Percentiles rank a stretch among this genome's conserved stretches.
These are phyloP conservation scores for Digitaria exilis DNA, from an alignment of 202 grass and related monocot genomes.

Conservation along the genomic window DNA sequence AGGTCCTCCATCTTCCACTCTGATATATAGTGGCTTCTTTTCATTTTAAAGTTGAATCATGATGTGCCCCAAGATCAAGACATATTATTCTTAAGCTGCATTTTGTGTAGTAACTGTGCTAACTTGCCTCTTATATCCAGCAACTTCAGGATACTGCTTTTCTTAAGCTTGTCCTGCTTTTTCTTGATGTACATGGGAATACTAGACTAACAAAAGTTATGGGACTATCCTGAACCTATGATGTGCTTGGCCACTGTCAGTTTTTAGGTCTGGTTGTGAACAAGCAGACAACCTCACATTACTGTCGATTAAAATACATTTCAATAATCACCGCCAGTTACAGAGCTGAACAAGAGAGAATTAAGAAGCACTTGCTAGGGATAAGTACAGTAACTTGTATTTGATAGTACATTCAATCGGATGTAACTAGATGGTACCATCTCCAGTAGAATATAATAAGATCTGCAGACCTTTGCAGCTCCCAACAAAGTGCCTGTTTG, in stretches of 20 bases:
- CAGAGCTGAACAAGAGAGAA: neutral
- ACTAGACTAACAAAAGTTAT: conserved; percentile 26
- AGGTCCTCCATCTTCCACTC: no score
- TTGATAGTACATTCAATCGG: conserved; percentile 24
- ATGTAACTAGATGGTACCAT: conserved; percentile 27
- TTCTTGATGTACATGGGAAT: neutral
- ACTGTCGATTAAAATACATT: conserved; percentile 7
- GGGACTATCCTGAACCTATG: conserved; percentile 25
- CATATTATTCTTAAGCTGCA: no score
- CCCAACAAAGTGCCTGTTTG: conserved; percentile 34
- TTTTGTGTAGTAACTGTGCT: no score
- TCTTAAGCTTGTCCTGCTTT: no score
- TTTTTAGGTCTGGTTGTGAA: conserved; percentile 1
- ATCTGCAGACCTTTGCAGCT: conserved; percentile 34
- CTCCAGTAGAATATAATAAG: conserved; percentile 25
- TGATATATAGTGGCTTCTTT: no score
- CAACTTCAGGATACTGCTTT: no score
- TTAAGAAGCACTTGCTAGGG: conserved; percentile 40
- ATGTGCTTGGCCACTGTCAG: conserved; percentile 32
- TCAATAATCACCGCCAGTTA: conserved; percentile 5
- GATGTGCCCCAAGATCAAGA: no score
- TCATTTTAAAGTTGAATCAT: no score
- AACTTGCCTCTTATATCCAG: no score
- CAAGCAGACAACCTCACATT: neutral
- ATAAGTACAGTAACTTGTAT: conserved; percentile 37